Base-by-base conservation (phyloP, 2,329 filamentous ascomycete species). In the Parascedosporium putredinis region DNA sequence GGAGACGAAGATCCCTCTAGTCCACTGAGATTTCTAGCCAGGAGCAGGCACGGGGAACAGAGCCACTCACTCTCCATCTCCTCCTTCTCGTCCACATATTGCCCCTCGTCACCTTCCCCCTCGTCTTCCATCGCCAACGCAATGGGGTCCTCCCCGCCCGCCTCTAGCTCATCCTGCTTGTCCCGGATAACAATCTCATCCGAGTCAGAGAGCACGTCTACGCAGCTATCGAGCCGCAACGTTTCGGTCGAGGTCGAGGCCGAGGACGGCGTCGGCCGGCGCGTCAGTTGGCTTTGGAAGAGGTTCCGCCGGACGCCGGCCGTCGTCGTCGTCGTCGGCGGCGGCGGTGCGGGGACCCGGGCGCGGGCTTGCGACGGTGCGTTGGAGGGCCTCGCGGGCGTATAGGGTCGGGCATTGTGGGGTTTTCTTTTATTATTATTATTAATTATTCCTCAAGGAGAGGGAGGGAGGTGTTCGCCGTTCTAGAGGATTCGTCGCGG, bases 121-220 rank as follows among this genome's bases (percentile, higher is more conserved):
- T 74, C 68, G 31, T 78, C 76, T 45, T 80, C 76, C 24, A 23
- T 16, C 12, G 73, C 71, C 53, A 73, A 70, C 1, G 74, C 76
- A 43, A 75, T n/a, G n/a, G n/a, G n/a, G n/a, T n/a, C 75, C 52
- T 80, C 77, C 14, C 68, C 70, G n/a, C 27, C 46, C 6, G 83
- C 64, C 60, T 81, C 74, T 51, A 81, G 73, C 55, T 83, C 79
- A 45, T 80, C 81, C 57, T 82, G 75, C 62, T 75, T 67, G 58
- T 83, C 75, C 55, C 81, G 70, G 43, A 83, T 74, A 7, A 84
- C 75, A 51, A 84, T 83, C 55, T 82, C 79, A 25, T 47, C 43
- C 34, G 49, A 46, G 45, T 74, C 70, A 4, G 64, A 67, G n/a
- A 68, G 59, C 14, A 67, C 64, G 45, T 74, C 71, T 48, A 65